Evolutionary conservation across 768 basidiomycete species (phyloP).

Genomic region (Rhodotorula paludigena): DNA sequence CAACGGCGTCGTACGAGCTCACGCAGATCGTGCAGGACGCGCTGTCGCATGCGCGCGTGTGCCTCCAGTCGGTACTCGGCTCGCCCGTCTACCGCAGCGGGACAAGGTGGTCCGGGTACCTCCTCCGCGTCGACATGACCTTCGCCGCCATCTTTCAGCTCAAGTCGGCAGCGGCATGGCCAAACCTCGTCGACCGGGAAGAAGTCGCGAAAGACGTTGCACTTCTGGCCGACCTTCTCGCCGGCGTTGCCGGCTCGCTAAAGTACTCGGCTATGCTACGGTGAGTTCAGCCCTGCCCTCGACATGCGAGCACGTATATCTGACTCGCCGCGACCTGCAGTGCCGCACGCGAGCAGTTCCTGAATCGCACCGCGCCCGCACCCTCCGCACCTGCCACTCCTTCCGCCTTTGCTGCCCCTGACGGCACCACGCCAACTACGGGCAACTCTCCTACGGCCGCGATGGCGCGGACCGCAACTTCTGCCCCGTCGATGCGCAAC

Average conservation of each 20-base stretch:
- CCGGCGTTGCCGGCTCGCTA: conserved; percentile 3
- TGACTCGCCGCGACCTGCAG: neutral
- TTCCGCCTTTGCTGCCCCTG: too few species aligned
- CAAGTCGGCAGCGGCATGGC: conserved; percentile 1
- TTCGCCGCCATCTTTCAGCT: conserved; percentile 15
- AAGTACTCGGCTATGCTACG: neutral
- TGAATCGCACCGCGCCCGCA: neutral
- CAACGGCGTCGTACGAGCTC: neutral
- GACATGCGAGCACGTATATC: neutral
- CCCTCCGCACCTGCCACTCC: neutral
- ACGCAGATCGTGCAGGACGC: conserved; percentile 4
- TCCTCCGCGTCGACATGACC: conserved; percentile 6
- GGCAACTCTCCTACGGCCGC: too few species aligned
- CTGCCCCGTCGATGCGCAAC: neutral
- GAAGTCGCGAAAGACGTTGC: conserved; percentile 1
- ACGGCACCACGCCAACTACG: too few species aligned
- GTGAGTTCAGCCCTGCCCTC: neutral
- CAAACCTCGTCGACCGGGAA: conserved; percentile 15
- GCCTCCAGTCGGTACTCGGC: conserved; percentile 7
- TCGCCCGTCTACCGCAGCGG: conserved; percentile 5
- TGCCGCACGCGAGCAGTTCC: conserved; percentile 1
- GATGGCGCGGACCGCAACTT: neutral
- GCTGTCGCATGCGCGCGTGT: neutral
- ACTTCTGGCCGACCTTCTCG: conserved; percentile 5
- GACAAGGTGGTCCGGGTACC: conserved; percentile 5